Evolutionary conservation across 345 rosid genomes (phyloP).

Genomic region (Hibiscus tridactylites): DNA sequence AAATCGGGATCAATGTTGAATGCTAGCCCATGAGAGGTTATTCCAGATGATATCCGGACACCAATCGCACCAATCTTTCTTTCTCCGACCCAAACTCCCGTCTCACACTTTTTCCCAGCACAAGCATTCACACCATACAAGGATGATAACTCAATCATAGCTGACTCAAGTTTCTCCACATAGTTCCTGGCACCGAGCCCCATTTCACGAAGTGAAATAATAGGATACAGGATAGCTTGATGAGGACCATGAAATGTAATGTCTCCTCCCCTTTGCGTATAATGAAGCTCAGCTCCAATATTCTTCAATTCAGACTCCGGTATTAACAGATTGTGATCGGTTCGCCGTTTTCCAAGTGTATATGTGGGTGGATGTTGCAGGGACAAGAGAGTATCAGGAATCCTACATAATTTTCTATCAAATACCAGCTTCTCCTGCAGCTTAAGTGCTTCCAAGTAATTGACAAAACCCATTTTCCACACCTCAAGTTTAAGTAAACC

Average conservation of each 20-base stretch:
- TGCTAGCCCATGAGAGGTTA: constrained; percentile 85
- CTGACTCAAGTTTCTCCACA: constrained; percentile 66
- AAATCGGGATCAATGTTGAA: constrained; percentile 75
- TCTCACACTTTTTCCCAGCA: constrained; percentile 63
- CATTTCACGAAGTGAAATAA: constrained; percentile 59
- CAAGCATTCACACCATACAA: constrained; percentile 62
- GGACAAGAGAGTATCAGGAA: constrained; percentile 62
- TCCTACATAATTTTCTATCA: constrained; percentile 42
- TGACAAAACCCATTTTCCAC: constrained; percentile 66
- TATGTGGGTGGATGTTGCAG: constrained; percentile 87
- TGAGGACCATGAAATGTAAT: constrained; percentile 85
- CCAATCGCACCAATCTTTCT: constrained; percentile 93
- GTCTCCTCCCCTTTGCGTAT: constrained; percentile 92
- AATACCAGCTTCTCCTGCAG: constrained; percentile 63
- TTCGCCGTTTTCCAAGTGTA: constrained; percentile 70
- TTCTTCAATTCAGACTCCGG: constrained; percentile 49
- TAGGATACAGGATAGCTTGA: constrained; percentile 77
- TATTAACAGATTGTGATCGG: constrained; percentile 71
- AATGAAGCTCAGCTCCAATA: constrained; percentile 78
- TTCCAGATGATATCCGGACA: constrained; percentile 62
- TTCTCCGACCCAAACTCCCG: constrained; percentile 86
- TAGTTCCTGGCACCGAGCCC: constrained; percentile 71
- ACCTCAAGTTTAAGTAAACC: constrained; percentile 47
- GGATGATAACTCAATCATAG: constrained; percentile 72
- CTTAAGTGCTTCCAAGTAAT: constrained; percentile 68